Percentiles rank a stretch among this genome's conserved stretches.
phyloP scores from a whole-genome alignment of 129 eudicot genomes.

The Pittosporum tobira region DNA sequence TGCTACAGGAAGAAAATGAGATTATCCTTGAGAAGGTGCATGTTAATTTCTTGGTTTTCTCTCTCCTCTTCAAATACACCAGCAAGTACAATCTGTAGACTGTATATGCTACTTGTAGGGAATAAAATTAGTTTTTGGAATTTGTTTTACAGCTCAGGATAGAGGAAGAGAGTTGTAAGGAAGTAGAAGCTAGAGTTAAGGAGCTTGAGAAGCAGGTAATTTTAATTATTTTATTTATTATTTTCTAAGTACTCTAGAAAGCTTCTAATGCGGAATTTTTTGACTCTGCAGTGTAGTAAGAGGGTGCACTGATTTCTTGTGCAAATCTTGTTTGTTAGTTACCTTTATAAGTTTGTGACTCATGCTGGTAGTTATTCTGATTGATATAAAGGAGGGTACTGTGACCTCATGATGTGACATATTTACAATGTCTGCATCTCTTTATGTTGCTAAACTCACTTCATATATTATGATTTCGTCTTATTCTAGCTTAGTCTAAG shows the following conservation, averaged over 20 bases:
- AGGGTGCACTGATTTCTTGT: not conserved
- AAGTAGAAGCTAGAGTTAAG: conserved; percentile 86
- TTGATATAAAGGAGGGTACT: not conserved
- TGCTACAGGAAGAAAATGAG: conserved; percentile 93
- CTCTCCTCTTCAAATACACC: not conserved
- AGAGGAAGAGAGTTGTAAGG: conserved; percentile 83
- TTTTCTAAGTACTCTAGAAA: conserved; percentile 1
- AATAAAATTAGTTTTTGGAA: conserved; percentile 11
- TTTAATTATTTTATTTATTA: conserved; percentile 10
- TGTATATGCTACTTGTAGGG: conserved; percentile 5
- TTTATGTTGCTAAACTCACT: too few relatives aligned
- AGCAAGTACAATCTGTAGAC: not conserved
- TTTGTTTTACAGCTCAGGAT: conserved; percentile 51
- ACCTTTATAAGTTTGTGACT: not conserved
- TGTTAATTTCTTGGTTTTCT: not conserved
- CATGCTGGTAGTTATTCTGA: not conserved
- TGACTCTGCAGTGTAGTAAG: conserved; percentile 1
- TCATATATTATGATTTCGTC: too few relatives aligned
- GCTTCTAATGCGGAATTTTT: too few relatives aligned
- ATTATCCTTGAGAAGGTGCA: conserved; percentile 65
- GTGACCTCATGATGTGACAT: too few relatives aligned
- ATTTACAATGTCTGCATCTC: too few relatives aligned
- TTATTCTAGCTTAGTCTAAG: too few relatives aligned
- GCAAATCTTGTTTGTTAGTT: not conserved
- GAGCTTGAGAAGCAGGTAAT: conserved; percentile 97